Base-by-base conservation (phyloP, 1,284 basidiomycete genomes). In the Thecaphora thlaspeos region DNA sequence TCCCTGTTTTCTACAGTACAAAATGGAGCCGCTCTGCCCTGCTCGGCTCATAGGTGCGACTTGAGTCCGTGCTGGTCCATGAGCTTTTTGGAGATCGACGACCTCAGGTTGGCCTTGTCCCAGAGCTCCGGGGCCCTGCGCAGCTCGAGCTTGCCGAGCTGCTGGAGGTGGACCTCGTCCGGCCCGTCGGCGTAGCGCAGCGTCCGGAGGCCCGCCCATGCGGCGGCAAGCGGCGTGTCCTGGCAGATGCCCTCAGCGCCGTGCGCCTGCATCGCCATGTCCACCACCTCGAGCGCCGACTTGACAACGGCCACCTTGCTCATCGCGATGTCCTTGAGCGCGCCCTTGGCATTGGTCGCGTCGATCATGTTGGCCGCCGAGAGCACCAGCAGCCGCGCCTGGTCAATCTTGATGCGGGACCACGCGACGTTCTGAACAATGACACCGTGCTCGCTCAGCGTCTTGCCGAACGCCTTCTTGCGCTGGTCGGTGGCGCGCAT, bases 301-400 rank as follows among this genome's bases (percentile, higher is more conserved):
- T 83, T 84, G 23, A 93, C 92, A 5, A 97, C 91, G 0, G 59
- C 67, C 10, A 89, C 92, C 84, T 98, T 98, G 52, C 91, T 90
- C 65, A 96, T 90, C 38, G 90, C 93, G 73, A 98, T 98, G 79
- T 97, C 94, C 79, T 93, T 93, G 80, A 96, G 78, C 0, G 95
- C 94, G 38, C 90, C 92, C 79, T 97, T 98, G 3, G 94, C 90
- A 63, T 88, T 86, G 74, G 85, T 81, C 68, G 86, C 87, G 81
- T 97, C 93, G 57, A 97, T 93, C 88, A 91, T 89, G 61, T 89
- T 81, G n/a, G 94, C 94, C 3, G 95, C 94, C 55, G 89, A 88
- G 51, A 95, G 82, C 10, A 97, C 94, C 1, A 98, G 82, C 50
- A 97, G 81, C 34, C 94, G 82, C 12, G 88, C 87, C 43, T 84